These are phyloP conservation scores for Paracoccidioides brasiliensis DNA, from an alignment of 2,329 filamentous ascomycete genomes.

Conservation along the genomic window DNA sequence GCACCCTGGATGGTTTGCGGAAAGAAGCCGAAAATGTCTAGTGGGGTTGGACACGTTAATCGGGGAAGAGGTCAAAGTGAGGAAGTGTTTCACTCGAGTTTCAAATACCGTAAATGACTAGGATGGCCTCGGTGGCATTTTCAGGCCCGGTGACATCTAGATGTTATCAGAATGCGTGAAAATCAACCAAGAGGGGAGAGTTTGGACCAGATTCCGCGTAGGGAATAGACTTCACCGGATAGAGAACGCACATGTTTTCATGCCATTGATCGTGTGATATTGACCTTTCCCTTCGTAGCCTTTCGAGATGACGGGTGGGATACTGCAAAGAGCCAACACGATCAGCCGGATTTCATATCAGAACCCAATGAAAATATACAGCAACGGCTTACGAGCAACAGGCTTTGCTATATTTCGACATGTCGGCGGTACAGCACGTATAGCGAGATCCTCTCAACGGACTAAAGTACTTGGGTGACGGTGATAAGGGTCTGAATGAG, in stretches of 20 bases:
- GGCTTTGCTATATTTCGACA: slow-evolving; percentile 33
- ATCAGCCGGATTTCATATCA: background rate
- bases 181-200: background rate
- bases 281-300: slow-evolving; percentile 45
- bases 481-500: background rate
- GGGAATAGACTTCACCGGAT: background rate
- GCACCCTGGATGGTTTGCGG: slow-evolving; percentile 50
- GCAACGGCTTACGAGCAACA: slow-evolving; percentile 30
- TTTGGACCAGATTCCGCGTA: background rate
- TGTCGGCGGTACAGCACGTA: slow-evolving; percentile 9
- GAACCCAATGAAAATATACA: background rate
- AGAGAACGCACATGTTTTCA: slow-evolving; percentile 44
- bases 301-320: slow-evolving; percentile 30
- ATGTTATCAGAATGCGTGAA: slow-evolving; percentile 1
- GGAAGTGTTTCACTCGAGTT: background rate
- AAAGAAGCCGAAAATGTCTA: slow-evolving; percentile 53
- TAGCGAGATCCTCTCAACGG: background rate
- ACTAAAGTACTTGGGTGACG: background rate
- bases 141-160: slow-evolving; percentile 44
- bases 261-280: slow-evolving; percentile 45
- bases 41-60: background rate
- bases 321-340: slow-evolving; percentile 15
- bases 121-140: slow-evolving; percentile 43
- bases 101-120: slow-evolving; percentile 39
- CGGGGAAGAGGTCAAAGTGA: background rate